These are phyloP conservation scores for Chaetomiaceae sp. DNA, from an alignment of 2,329 filamentous ascomycete genomes.

Conservation along the genomic window DNA sequence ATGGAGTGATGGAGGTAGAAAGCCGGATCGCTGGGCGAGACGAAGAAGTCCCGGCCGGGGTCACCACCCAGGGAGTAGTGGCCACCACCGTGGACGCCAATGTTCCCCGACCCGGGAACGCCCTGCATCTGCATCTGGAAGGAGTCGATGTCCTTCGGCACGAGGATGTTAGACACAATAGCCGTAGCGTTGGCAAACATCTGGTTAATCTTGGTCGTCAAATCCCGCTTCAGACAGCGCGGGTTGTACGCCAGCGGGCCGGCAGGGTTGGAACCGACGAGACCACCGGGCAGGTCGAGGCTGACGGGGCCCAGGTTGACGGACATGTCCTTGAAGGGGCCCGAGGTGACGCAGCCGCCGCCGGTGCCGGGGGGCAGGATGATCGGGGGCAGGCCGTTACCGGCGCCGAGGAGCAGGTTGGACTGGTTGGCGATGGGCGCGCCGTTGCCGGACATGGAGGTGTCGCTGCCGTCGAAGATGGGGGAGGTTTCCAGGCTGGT, in stretches of 20 bases:
- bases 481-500: conserved; percentile 36
- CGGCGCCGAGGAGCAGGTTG: conserved; percentile 15
- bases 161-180: conserved; percentile 7
- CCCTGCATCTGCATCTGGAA: conserved; percentile 18
- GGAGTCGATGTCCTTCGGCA: neutral
- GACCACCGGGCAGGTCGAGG: conserved; percentile 23
- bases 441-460: conserved; percentile 44
- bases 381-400: conserved; percentile 31
- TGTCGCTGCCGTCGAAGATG: conserved; percentile 45
- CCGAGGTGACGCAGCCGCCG: conserved; percentile 51
- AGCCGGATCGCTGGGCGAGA: conserved; percentile 13
- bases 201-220: conserved; percentile 17
- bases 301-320: conserved; percentile 39
- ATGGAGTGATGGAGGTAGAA: conserved; percentile 19
- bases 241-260: conserved; percentile 32
- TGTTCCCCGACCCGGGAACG: conserved; percentile 22
- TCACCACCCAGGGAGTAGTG: conserved; percentile 34
- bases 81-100: conserved; percentile 26
- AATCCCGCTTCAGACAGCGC: conserved; percentile 32
- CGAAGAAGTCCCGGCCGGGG: conserved; percentile 28
- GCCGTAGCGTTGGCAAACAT: conserved; percentile 10
- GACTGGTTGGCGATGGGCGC: conserved; percentile 26
- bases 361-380: conserved; percentile 40
- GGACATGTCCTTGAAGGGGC: conserved; percentile 42
- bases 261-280: conserved; percentile 7